Evolutionary conservation across 2,329 filamentous ascomycete species (phyloP), one percentile per base, ranked within the genome.

Genomic region (Verticillium albo-atrum): DNA sequence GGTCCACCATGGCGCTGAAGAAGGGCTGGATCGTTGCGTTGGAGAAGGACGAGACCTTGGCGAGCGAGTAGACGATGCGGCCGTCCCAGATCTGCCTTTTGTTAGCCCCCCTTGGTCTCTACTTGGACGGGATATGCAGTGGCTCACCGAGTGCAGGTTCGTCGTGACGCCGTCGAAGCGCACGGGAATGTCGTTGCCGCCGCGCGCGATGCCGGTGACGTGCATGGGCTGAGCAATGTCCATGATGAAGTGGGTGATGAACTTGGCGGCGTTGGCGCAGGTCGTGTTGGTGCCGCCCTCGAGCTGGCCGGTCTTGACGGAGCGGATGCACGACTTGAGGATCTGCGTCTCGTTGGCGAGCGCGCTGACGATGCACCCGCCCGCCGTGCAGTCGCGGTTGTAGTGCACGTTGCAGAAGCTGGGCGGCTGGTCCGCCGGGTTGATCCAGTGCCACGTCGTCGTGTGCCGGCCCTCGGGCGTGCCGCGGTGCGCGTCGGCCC

Each of bases 131-230:
- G 47, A 25, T n/a, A n/a, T n/a, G 37, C 12, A 4, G 7, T 25
- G n/a, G 20, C 55, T 34, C 28, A 57, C 76, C 4, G 80, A 69
- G 68, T 88, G 86, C 6, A 89, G 75, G 68, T 89, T 88, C 28
- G 81, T 82, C 37, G 67, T 65, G 26, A 77, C 73, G 15, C 78
- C 76, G 57, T 79, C 71, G 68, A 83, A 88, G 1, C 71, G 72
- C 6, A 88, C 85, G 1, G 71, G 64, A 63, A 88, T 83, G 57
- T 60, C 61, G 59, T 63, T 64, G 55, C 62, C 62, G 54, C 62
- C 62, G 55, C 59, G 57, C 28, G 61, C 57, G 34, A 63, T 53
- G 42, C 62, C 62, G 6, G 61, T 64, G 35, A 60, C 61, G 57
- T 63, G 61, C 35, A 63, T 58, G 52, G 62, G 62, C 59, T 63